These are phyloP conservation scores for Solanum chilense DNA, from an alignment of 257 asterid species.

Conservation along the genomic window DNA sequence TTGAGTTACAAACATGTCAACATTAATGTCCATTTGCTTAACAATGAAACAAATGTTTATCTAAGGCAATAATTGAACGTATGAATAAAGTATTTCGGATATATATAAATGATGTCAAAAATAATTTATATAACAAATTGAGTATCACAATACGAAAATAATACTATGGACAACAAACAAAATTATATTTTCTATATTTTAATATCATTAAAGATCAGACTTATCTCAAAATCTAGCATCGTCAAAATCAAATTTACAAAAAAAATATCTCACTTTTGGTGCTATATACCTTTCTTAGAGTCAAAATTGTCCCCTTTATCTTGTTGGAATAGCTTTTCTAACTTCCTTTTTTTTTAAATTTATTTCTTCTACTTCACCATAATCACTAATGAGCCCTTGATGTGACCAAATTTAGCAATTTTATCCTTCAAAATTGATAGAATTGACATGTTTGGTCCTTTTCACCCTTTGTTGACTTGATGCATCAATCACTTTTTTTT, in stretches of 20 bases:
- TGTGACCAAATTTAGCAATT: neutral
- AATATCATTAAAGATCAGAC: no score
- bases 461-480: neutral
- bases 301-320: neutral
- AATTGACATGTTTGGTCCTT: neutral
- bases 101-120: no score
- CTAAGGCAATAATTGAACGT: neutral
- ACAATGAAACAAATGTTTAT: no score
- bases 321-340: neutral
- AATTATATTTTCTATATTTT: no score
- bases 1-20: neutral
- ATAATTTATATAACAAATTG: no score
- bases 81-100: no score
- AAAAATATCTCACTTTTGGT: neutral
- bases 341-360: no score
- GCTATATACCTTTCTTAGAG: neutral
- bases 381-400: neutral
- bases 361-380: neutral
- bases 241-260: no score
- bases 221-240: neutral
- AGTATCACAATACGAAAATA: neutral
- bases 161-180: neutral
- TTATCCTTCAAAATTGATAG: neutral
- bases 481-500: neutral
- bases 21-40: neutral